Conservation (phyloP, 176 grass and related monocot genomes). For the Aegilops sharonensis region DNA sequence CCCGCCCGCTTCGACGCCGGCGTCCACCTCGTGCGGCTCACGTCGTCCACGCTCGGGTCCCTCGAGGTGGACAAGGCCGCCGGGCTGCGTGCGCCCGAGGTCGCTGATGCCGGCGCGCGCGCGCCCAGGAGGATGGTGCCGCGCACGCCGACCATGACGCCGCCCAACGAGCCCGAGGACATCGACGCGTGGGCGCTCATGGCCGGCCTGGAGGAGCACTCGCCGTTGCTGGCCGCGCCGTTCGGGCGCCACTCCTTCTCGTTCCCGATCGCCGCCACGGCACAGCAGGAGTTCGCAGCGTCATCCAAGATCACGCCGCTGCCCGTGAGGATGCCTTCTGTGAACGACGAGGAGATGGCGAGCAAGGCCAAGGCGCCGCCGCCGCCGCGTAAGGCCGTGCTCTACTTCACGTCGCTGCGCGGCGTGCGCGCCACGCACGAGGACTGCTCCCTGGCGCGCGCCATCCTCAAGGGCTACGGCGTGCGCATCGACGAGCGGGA, state of each 20-base stretch:
- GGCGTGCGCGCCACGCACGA: slow-evolving; percentile 84
- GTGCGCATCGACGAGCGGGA: slow-evolving; percentile 87
- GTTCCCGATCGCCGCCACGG: slow-evolving; percentile 38
- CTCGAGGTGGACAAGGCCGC: slow-evolving; percentile 49
- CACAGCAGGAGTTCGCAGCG: slow-evolving; percentile 30
- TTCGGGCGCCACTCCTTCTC: slow-evolving; percentile 87
- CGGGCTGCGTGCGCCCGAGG: slow-evolving; percentile 11
- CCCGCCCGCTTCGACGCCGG: slow-evolving; percentile 30
- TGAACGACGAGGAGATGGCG: slow-evolving; percentile 6
- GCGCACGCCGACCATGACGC: slow-evolving; percentile 83
- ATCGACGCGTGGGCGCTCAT: slow-evolving; percentile 85
- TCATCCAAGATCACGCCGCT: slow-evolving; percentile 41
- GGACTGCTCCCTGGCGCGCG: slow-evolving; percentile 65
- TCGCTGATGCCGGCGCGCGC: not conserved
- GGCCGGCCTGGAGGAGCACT: slow-evolving; percentile 71
- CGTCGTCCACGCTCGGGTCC: slow-evolving; percentile 62
- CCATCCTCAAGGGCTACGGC: slow-evolving; percentile 70
- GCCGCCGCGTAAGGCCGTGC: slow-evolving; percentile 42
- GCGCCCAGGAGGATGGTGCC: slow-evolving; percentile 30
- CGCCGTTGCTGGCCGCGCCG: slow-evolving; percentile 38
- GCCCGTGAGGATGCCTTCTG: slow-evolving; percentile 9
- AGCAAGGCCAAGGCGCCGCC: not conserved
- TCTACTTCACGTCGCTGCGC: slow-evolving; percentile 94
- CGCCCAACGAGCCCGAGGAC: slow-evolving; percentile 86
- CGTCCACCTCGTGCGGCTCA: slow-evolving; percentile 60